A percentile compares a stretch with the other conserved stretches of the same genome.
Conservation (phyloP, 2,329 filamentous ascomycete species). For the Taxawa tesnikishii region DNA sequence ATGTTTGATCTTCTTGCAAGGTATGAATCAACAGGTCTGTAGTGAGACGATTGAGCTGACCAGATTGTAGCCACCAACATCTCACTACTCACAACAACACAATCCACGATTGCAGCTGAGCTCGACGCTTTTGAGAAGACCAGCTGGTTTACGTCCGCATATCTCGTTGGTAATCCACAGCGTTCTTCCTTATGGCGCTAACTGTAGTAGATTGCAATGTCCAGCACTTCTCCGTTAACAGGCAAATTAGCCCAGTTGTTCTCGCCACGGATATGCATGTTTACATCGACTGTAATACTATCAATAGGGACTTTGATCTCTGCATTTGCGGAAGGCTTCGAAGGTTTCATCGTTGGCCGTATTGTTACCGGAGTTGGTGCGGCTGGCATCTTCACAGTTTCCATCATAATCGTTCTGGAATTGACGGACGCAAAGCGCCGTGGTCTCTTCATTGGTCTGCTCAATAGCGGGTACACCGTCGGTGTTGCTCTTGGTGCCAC, state of each 20-base stretch:
- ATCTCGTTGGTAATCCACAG: slow-evolving; percentile 38
- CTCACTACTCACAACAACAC: slow-evolving; percentile 69
- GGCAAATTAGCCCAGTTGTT: slow-evolving; percentile 67
- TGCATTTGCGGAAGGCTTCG: slow-evolving; percentile 45
- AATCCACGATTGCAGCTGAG: slow-evolving; percentile 63
- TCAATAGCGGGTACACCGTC: slow-evolving; percentile 61
- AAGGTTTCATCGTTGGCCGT: slow-evolving; percentile 55
- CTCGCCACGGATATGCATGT: slow-evolving; percentile 52
- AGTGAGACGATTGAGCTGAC: background rate
- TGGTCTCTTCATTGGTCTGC: slow-evolving; percentile 60
- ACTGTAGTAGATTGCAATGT: slow-evolving; percentile 36
- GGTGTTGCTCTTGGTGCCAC: slow-evolving; percentile 62
- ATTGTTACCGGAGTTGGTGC: slow-evolving; percentile 56
- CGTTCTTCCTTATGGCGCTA: background rate
- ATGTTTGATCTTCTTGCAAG: slow-evolving; percentile 21
- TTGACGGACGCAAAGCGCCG: slow-evolving; percentile 53
- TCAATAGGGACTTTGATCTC: slow-evolving; percentile 53
- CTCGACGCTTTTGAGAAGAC: slow-evolving; percentile 60
- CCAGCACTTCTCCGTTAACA: slow-evolving; percentile 52
- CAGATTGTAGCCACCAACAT: slow-evolving; percentile 49
- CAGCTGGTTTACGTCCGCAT: slow-evolving; percentile 73
- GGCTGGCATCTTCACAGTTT: slow-evolving; percentile 60
- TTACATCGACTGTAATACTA: slow-evolving; percentile 47
- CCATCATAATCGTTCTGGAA: slow-evolving; percentile 66
- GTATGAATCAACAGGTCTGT: background rate